Evolutionary conservation across 805 yeast species (phyloP), one percentile per base, ranked within the genome.

Genomic region (Teunomyces cretensis): DNA sequence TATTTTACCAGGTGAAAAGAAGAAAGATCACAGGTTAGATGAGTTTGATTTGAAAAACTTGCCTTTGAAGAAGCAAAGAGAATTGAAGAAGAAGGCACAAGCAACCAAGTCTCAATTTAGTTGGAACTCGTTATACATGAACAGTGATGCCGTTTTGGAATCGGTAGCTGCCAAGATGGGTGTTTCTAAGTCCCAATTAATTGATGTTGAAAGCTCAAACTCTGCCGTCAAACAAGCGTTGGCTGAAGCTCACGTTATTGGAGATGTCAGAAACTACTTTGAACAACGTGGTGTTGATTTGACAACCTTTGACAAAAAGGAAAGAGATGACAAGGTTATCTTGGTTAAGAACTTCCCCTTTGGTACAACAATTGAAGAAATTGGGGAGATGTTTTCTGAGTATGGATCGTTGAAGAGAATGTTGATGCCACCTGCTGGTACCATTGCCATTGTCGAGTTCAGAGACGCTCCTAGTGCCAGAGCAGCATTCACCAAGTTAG

Each of bases 151-250:
- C 1, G 96, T 94, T 9, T 72, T 94, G 65, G 92, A 89, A 40
- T 84, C 94, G 43, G 94, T 90, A 35, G 97, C 98, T 1, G 62
- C 79, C 6, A 85, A 86, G 56, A 67, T 94, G 66, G 98, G 98
- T 6, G 73, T 94, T 41, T 62, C 82, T 22, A 94, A 92, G 64
- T 75, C 94, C 6, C 88, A 89, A 46, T 75, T 94, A 58, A 79
- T 94, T 49, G 95, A 94, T 63, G 92, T 97, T 1, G 86, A 88
- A 55, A 88, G 83, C 52, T 78, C 96, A 6, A 83, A 76, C 48
- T 86, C 96, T 42, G 97, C 96, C 1, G 98, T 94, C 11, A 88
- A 91, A 61, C 98, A 91, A 66, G 98, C 99, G 0, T 76, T 94
- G 51, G 98, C 99, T 0, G 99, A 94, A 69, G 95, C 97, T 2